Conservation (phyloP, 148 eudicot species). For the Nyssa sinensis region DNA sequence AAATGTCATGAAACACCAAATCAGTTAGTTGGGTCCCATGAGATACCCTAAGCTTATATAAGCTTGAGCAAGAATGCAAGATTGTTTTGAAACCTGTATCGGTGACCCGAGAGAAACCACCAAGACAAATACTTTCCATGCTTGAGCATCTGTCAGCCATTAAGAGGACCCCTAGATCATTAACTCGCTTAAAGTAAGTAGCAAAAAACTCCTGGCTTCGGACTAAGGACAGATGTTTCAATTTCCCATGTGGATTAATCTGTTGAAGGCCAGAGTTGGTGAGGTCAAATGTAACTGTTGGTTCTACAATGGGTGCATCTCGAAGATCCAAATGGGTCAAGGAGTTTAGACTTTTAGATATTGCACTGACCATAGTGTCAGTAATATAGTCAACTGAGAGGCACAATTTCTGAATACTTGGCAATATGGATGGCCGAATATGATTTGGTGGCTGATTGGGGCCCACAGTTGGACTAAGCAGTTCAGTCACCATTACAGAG, state of each 20-base stretch:
- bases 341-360: conserved; percentile 56
- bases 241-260: conserved; percentile 72
- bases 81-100: conserved; percentile 86
- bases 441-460: conserved; percentile 42
- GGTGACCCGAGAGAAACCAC: conserved; percentile 91
- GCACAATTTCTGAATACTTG: conserved; percentile 63
- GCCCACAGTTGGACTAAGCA: conserved; percentile 61
- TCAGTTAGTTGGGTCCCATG: conserved; percentile 85
- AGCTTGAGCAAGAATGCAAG: conserved; percentile 70
- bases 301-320: conserved; percentile 91
- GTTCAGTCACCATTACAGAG: conserved; percentile 78
- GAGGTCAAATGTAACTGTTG: conserved; percentile 72
- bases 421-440: conserved; percentile 45
- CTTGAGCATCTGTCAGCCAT: conserved; percentile 85
- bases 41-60: conserved; percentile 68
- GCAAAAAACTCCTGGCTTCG: conserved; percentile 82
- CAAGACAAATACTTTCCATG: conserved; percentile 90
- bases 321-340: conserved; percentile 88
- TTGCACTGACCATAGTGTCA: conserved; percentile 73
- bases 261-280: conserved; percentile 85
- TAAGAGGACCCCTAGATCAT: conserved; percentile 84
- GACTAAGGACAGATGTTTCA: conserved; percentile 80
- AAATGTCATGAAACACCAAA: conserved; percentile 81
- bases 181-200: conserved; percentile 76
- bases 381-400: conserved; percentile 94